Evolutionary conservation across 148 eudicot species (phyloP).

Genomic region (Chenopodium quinoa): DNA sequence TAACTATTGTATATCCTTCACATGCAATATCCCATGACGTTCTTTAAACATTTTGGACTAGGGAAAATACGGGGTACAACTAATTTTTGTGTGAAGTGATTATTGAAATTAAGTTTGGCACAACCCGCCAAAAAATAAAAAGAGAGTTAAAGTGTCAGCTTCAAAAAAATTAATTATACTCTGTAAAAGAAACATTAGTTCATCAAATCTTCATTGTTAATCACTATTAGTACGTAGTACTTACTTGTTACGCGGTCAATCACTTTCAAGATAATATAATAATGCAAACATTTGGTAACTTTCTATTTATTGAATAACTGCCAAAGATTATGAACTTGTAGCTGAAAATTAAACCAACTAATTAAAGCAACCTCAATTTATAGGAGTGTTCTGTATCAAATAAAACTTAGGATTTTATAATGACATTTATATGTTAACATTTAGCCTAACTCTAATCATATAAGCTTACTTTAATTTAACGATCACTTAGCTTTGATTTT

Average conservation of each 20-base stretch:
- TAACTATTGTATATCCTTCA: too few relatives aligned
- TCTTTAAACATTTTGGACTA: too few relatives aligned
- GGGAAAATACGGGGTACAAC: too few relatives aligned
- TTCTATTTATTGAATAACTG: neutral
- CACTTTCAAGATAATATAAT: slow-evolving; percentile 2
- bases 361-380: neutral
- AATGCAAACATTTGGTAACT: slow-evolving; percentile 1
- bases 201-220: neutral
- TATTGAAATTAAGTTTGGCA: too few relatives aligned
- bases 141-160: too few relatives aligned
- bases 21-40: too few relatives aligned
- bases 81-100: too few relatives aligned
- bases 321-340: slow-evolving; percentile 4
- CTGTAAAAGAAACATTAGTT: too few relatives aligned
- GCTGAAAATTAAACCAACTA: neutral
- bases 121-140: too few relatives aligned
- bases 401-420: neutral
- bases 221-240: neutral
- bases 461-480: neutral
- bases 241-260: slow-evolving; percentile 8
- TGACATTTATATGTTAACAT: neutral
- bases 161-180: too few relatives aligned
- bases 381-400: neutral
- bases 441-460: neutral
- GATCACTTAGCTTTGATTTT: neutral